Evolutionary conservation across 805 yeast species (phyloP), one percentile per base, ranked within the genome.

Genomic region (Kazachstania africana): DNA sequence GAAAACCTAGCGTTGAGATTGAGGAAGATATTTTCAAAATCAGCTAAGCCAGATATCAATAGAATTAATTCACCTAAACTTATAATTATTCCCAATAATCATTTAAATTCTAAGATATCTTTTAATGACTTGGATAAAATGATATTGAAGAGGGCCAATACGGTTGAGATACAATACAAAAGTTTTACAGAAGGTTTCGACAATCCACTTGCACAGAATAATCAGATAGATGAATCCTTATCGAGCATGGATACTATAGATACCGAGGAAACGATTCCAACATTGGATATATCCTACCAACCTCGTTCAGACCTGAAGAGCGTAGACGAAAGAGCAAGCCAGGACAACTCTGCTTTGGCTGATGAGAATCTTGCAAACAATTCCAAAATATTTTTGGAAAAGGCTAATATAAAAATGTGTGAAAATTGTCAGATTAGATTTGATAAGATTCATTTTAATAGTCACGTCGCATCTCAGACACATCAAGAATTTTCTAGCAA

Each of bases 321-420:
- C 13, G 12, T 6, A 9, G 18, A 12, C 8, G 10, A 21, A 12
- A 10, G 16, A 16, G 31, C 31, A 15, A 28, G 31, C 22, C 16
- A 16, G 9, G 15, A 15, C 12, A 13, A 12, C 10, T 5, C 16
- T 23, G 23, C 8, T 13, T 5, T 14, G 6, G 8, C 8, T 8
- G 6, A 25, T 12, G 22, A 19, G 10, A 8, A 8, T 19, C 10
- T 8, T 19, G 22, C 8, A 8, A 8, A 8, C 22, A 8, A 19
- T 19, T 19, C 22, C 8, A 5, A 13, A 9, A 24, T 29, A 4
- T 12, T 24, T 12, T 13, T 29, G 16, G 12, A 23, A 8, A 24
- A 16, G 10, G 20, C 15, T 4, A 18, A 32, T 12, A 9, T 5
- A 6, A 24, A 23, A 12, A 85, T 81, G 55, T 88, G 97, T 59